Conservation (phyloP, 2,329 filamentous ascomycete species). For the Fusarium chlamydosporum region DNA sequence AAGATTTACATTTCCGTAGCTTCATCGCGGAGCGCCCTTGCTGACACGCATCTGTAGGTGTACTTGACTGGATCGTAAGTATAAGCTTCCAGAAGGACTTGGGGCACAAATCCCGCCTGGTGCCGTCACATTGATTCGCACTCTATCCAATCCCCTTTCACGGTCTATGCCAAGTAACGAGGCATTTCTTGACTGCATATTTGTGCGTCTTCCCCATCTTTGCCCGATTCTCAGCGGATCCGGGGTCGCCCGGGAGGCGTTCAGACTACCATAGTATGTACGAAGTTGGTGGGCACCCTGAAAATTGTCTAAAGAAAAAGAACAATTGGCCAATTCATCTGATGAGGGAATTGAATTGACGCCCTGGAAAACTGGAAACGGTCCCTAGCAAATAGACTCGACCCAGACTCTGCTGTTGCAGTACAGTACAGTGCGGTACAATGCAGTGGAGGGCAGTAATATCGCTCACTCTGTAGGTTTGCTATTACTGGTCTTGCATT, state of each 20-base stretch:
- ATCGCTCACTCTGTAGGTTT: slow-evolving; percentile 30
- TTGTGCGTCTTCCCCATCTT: slow-evolving; percentile 46
- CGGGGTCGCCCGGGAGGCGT: slow-evolving; percentile 51
- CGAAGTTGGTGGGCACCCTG: slow-evolving; percentile 28
- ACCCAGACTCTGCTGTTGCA: slow-evolving; percentile 26
- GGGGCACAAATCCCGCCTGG: slow-evolving; percentile 22
- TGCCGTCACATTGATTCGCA: slow-evolving; percentile 15
- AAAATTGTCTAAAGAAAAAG: slow-evolving; percentile 22
- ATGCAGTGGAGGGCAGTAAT: slow-evolving; percentile 9
- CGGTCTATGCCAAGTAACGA: slow-evolving; percentile 44
- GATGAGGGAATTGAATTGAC: slow-evolving; percentile 49
- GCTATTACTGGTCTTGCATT: slow-evolving; percentile 8
- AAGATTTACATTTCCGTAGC: slow-evolving; percentile 39
- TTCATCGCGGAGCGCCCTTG: not conserved
- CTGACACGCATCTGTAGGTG: slow-evolving; percentile 7
- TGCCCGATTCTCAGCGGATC: slow-evolving; percentile 49
- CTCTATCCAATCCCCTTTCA: slow-evolving; percentile 35
- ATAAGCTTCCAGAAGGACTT: slow-evolving; percentile 29
- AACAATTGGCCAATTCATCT: slow-evolving; percentile 37
- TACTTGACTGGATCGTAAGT: too few relatives aligned
- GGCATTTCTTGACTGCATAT: slow-evolving; percentile 51
- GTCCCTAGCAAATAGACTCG: slow-evolving; percentile 38
- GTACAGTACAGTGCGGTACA: too few relatives aligned
- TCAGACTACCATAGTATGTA: slow-evolving; percentile 41
- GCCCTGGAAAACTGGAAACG: slow-evolving; percentile 29